Percentiles rank a stretch among this genome's conserved stretches.
Evolutionary conservation across 208 protist species (phyloP).

Genomic region (Crithidia brevicula): DNA sequence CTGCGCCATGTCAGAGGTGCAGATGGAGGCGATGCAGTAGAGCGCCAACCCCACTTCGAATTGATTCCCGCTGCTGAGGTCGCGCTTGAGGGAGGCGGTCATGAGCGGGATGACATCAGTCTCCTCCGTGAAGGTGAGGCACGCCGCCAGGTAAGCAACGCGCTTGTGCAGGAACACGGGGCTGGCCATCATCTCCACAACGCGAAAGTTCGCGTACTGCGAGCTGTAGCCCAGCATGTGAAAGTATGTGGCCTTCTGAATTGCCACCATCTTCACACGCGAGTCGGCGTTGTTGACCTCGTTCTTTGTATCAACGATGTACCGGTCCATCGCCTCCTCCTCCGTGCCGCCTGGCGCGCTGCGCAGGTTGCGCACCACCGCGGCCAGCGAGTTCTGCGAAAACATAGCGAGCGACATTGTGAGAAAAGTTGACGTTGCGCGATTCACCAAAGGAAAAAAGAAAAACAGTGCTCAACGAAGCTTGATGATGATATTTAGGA

Average conservation of each 20-base stretch:
- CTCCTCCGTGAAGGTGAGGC: conserved; percentile 93
- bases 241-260: conserved; percentile 98
- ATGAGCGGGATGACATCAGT: conserved; percentile 97
- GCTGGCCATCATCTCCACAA: conserved; percentile 97
- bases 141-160: conserved; percentile 95
- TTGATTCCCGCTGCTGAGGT: conserved; percentile 93
- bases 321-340: conserved; percentile 90
- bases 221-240: conserved; percentile 98
- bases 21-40: conserved; percentile 96
- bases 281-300: conserved; percentile 92
- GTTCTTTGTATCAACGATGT: conserved; percentile 94
- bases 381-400: conserved; percentile 89
- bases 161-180: conserved; percentile 84
- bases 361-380: conserved; percentile 96
- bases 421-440: no score
- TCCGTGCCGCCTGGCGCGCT: conserved; percentile 87
- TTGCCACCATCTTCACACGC: conserved; percentile 92
- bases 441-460: conserved; percentile 5
- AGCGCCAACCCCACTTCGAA: conserved; percentile 97
- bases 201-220: conserved; percentile 95
- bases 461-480: neutral
- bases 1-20: conserved; percentile 95
- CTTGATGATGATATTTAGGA: no score
- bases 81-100: conserved; percentile 97
- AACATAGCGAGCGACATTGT: conserved; percentile 49